These are phyloP conservation scores for Cordyceps cateniannulata DNA, from an alignment of 2,329 filamentous ascomycete genomes.

Conservation along the genomic window DNA sequence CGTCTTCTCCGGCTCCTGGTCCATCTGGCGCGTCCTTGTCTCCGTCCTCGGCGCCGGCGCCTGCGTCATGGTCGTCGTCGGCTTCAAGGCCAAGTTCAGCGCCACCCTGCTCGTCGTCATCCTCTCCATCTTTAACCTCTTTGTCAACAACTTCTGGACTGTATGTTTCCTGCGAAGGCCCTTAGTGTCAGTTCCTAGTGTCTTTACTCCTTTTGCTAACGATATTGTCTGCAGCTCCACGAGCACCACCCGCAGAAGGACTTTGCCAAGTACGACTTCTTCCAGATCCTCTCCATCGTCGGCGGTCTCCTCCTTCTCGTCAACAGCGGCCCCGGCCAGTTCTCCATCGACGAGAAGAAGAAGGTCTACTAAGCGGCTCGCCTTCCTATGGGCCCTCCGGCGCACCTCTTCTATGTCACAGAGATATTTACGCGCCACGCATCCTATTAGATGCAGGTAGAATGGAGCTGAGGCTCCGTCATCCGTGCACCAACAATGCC, in stretches of 20 bases:
- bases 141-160: slow-evolving; percentile 99
- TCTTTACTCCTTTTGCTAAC: slow-evolving; percentile 16
- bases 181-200: not conserved
- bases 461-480: not conserved
- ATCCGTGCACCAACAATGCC: not conserved
- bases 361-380: slow-evolving; percentile 80
- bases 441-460: not conserved
- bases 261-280: slow-evolving; percentile 99
- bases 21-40: slow-evolving; percentile 77
- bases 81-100: slow-evolving; percentile 99
- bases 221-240: slow-evolving; percentile 65
- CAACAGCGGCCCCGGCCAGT: slow-evolving; percentile 96
- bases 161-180: slow-evolving; percentile 46
- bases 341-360: slow-evolving; percentile 99
- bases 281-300: slow-evolving; percentile 98
- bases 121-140: slow-evolving; percentile 89
- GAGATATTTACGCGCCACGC: not conserved
- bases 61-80: slow-evolving; percentile 97
- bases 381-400: not conserved
- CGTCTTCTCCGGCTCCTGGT: slow-evolving; percentile 92
- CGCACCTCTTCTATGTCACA: not conserved
- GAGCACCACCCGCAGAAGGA: slow-evolving; percentile 98
- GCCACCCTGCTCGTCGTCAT: slow-evolving; percentile 92
- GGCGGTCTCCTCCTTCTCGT: slow-evolving; percentile 92
- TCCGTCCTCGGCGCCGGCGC: slow-evolving; percentile 80